Percentiles rank a stretch among this genome's conserved stretches.
phyloP scores from a whole-genome alignment of 2,329 filamentous ascomycete genomes.

The Tolypocladium sp. region DNA sequence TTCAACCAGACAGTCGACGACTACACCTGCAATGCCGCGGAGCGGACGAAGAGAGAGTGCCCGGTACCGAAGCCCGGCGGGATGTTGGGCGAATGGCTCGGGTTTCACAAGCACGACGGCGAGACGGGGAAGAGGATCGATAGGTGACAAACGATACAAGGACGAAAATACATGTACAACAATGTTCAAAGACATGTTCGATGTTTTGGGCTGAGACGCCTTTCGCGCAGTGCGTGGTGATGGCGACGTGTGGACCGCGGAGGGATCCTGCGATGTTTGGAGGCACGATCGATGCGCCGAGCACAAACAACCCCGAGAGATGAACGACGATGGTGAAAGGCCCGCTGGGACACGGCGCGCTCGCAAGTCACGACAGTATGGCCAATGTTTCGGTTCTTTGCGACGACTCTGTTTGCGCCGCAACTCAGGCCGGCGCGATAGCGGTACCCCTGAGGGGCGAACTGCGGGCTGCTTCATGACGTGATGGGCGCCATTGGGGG shows the following conservation, averaged over 20 bases:
- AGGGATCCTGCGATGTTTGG: neutral
- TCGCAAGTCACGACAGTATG: neutral
- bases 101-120: constrained; percentile 43
- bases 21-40: constrained; percentile 20
- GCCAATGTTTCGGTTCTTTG: neutral
- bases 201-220: neutral
- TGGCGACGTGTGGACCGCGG: neutral
- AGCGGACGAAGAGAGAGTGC: constrained; percentile 60
- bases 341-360: neutral
- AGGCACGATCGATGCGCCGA: neutral
- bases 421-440: neutral
- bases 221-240: neutral
- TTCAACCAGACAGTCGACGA: constrained; percentile 32
- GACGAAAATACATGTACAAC: constrained; percentile 2
- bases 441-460: neutral
- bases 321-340: neutral
- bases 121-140: constrained; percentile 10
- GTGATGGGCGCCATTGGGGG: neutral
- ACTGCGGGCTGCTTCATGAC: neutral
- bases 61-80: constrained; percentile 87
- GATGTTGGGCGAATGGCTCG: constrained; percentile 64
- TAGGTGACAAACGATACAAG: constrained; percentile 11
- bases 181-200: neutral
- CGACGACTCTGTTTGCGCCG: neutral
- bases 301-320: neutral